Evolutionary conservation across 345 rosid genomes (phyloP), one percentile per base, ranked within the genome.

Genomic region (Linum trigynum): DNA sequence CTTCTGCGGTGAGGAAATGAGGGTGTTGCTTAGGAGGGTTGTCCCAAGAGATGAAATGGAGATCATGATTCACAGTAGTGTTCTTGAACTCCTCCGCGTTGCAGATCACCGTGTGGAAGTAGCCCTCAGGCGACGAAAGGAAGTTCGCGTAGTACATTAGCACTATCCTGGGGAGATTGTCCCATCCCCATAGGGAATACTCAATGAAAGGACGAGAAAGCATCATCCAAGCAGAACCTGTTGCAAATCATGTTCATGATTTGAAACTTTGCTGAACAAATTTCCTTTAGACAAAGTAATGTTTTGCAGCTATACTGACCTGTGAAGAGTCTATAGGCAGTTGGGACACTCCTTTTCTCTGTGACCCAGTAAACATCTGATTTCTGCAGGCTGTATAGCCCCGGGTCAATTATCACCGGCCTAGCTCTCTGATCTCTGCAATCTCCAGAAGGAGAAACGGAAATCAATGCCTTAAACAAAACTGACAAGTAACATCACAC

Each of bases 161-260:
- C 48, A 77, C 81, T 48, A 78, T 80, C 74, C 96, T 84, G 0
- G 98, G 92, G 62, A 92, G 89, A 71, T 83, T 92, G 80, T 92
- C 88, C 96, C 98, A 92, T 8, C 98, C 98, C 89, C 89, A 82
- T 40, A 86, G 62, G 67, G 82, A 83, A 64, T 80, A 92, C 68
- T 92, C 96, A 1, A 92, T 70, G 45, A 92, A 92, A 65, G 95
- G 79, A 11, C 92, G 91, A 38, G 96, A 82, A 38, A 92, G 79
- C 86, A 84, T 86, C 85, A 92, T 91, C 98, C 98, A 92, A 38
- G 98, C 96, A 40, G 98, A 92, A 64, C 96, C 96, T 89, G 79
- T 17, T 39, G 61, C 41, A 70, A 69, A 40, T 61, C 9, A 57
- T 10, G 12, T 3, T 55, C 56, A 65, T 32, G 53, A 76, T 36